Percentiles rank a stretch among this genome's conserved stretches.
Evolutionary conservation across 768 basidiomycete genomes (phyloP).

Genomic region (Fibroporia radiculosa): DNA sequence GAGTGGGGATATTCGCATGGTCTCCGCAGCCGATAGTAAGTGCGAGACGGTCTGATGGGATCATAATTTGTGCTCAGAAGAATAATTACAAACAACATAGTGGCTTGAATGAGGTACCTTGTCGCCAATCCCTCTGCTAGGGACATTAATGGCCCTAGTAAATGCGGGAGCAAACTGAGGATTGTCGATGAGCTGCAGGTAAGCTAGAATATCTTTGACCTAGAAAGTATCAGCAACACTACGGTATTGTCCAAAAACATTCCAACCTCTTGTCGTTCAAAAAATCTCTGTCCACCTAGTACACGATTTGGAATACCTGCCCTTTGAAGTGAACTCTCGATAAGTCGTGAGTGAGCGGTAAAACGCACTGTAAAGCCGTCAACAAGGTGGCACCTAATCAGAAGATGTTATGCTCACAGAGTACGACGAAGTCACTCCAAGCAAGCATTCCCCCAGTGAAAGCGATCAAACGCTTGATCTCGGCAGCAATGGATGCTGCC

Average conservation of each 20-base stretch:
- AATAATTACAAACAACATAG: background rate
- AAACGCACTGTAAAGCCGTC: slow-evolving; percentile 50
- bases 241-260: too few relatives aligned
- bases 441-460: slow-evolving; percentile 61
- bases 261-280: slow-evolving; percentile 70
- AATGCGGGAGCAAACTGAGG: slow-evolving; percentile 60
- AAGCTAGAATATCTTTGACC: slow-evolving; percentile 79
- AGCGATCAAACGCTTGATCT: slow-evolving; percentile 74
- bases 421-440: slow-evolving; percentile 76
- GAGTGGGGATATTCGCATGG: slow-evolving; percentile 45
- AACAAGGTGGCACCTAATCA: background rate
- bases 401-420: slow-evolving; percentile 42
- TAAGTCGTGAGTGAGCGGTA: slow-evolving; percentile 67
- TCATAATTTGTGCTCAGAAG: background rate
- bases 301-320: slow-evolving; percentile 73
- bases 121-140: slow-evolving; percentile 66
- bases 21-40: slow-evolving; percentile 44
- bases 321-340: slow-evolving; percentile 72
- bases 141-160: slow-evolving; percentile 62
- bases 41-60: slow-evolving; percentile 48
- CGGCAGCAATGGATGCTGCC: slow-evolving; percentile 61
- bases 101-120: slow-evolving; percentile 47
- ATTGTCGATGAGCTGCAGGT: slow-evolving; percentile 79
- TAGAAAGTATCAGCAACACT: slow-evolving; percentile 18
- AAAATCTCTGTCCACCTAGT: slow-evolving; percentile 79